Base-by-base conservation (phyloP, 768 basidiomycete species). In the Lyophyllum semitale region DNA sequence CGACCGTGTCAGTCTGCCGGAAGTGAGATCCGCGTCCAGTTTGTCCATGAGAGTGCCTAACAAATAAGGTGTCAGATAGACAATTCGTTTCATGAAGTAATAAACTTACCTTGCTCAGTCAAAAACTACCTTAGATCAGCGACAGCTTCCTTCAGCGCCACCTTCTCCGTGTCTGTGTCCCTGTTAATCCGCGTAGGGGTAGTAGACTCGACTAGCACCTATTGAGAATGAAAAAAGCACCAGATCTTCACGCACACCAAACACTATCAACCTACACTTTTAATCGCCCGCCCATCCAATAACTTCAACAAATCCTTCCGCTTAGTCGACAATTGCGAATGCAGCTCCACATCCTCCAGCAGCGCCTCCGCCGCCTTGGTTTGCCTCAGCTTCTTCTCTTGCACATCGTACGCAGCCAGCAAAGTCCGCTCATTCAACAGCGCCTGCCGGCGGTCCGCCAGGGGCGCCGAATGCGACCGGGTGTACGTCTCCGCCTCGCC, bases 1-100 rank as follows among this genome's bases (percentile, higher is more conserved):
- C 64, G 11, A 77, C 58, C 1, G 77, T 63, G 4, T 72, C 76
- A 37, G n/a, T n/a, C n/a, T n/a, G n/a, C 17, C 89, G 84, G 79
- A 94, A 95, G 67, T 93, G 9, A 95, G 72, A 66, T 96, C 93
- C 15, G 80, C 76, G 35, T 91, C 87, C 26, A 95, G 71, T 58
- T 84, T 85, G 40, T 87, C 84, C 66, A 84, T 82, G 40, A 85
- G 68, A 29, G 71, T 73, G 47, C 66, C 89, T 91, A 58, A 45
- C n/a, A n/a, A n/a, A 41, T 35, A 54, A 53, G 32, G 57, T 58
- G 25, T 48, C 17, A 56, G 37, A 41, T 22, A 32, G 8, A 43
- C n/a, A 51, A 2, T 40, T 27, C 29, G 25, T 20, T 51, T 29
- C 23, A 2, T 38, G 35, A 22, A 7, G 44, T 38, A 13, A 11